Conservation (phyloP, 345 rosid genomes). For the Trapa bicornis region DNA sequence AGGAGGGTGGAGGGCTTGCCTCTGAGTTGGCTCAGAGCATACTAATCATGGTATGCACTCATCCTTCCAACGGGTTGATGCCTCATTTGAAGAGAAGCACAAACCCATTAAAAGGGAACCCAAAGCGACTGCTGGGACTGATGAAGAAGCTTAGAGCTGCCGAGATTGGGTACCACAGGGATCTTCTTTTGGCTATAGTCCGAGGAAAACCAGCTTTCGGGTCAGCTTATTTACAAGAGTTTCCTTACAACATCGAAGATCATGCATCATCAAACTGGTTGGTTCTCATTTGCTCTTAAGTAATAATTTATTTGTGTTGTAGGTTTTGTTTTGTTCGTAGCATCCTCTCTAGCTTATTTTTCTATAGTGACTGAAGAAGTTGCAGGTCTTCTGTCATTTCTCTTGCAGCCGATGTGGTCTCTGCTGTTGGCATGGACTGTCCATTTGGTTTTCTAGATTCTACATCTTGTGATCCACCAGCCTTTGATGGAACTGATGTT, state of each 20-base stretch:
- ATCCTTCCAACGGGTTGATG: constrained; percentile 86
- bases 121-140: constrained; percentile 49
- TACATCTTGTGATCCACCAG: constrained; percentile 23
- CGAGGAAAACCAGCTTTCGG: constrained; percentile 57
- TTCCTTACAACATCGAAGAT: constrained; percentile 85
- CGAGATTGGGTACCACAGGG: constrained; percentile 56
- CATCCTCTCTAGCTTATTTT: constrained; percentile 7
- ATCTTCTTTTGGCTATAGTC: constrained; percentile 65
- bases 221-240: constrained; percentile 66
- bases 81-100: constrained; percentile 48
- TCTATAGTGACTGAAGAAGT: constrained; percentile 30
- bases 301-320: constrained; percentile 4
- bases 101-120: constrained; percentile 57
- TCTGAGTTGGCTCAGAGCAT: constrained; percentile 59
- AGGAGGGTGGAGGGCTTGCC: constrained; percentile 38
- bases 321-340: constrained; percentile 7
- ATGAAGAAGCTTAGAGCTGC: constrained; percentile 79
- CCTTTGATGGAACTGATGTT: constrained; percentile 33
- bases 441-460: constrained; percentile 49
- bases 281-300: constrained; percentile 20
- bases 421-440: constrained; percentile 34
- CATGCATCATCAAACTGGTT: constrained; percentile 70
- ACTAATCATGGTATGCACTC: constrained; percentile 59
- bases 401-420: constrained; percentile 66
- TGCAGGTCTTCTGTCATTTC: constrained; percentile 77